These are phyloP conservation scores for Pseudozyma thailandica DNA, from an alignment of 1,284 basidiomycete genomes.

Conservation along the genomic window DNA sequence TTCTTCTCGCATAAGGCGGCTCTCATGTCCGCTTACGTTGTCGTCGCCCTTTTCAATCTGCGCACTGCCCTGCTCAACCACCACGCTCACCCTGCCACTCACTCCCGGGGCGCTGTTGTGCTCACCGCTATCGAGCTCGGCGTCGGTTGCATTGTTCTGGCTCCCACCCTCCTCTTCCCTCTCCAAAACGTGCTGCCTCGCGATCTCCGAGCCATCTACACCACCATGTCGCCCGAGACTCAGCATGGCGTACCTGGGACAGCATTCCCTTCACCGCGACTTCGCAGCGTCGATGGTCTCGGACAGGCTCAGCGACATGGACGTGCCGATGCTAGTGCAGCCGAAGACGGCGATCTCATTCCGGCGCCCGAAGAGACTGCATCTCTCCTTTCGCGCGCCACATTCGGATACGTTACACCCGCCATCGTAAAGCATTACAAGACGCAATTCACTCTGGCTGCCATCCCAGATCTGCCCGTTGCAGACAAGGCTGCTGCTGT, in stretches of 20 bases:
- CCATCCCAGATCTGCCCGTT: conserved; percentile 71
- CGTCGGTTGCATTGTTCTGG: conserved; percentile 37
- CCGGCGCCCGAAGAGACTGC: conserved; percentile 62
- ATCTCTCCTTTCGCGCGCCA: conserved; percentile 58
- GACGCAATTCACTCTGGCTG: conserved; percentile 68
- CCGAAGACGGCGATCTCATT: conserved; percentile 30
- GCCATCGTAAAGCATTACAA: conserved; percentile 70
- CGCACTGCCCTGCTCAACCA: conserved; percentile 51
- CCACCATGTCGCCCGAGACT: conserved; percentile 58
- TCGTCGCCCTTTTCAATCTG: conserved; percentile 57
- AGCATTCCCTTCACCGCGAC: conserved; percentile 59
- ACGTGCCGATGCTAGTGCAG: too few relatives aligned
- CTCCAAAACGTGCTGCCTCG: conserved; percentile 48
- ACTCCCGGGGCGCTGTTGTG: conserved; percentile 25
- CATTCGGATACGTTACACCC: conserved; percentile 62
- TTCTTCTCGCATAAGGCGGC: conserved; percentile 62
- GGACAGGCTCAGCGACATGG: conserved; percentile 7
- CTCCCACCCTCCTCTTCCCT: conserved; percentile 58
- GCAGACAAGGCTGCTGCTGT: conserved; percentile 71
- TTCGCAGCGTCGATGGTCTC: conserved; percentile 13
- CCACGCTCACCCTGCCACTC: conserved; percentile 17
- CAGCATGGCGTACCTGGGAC: conserved; percentile 56
- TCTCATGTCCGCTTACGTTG: conserved; percentile 46
- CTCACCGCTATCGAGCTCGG: conserved; percentile 42
- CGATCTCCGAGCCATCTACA: conserved; percentile 59